These are phyloP conservation scores for Azolla pinnata DNA, from an alignment of 75 land plant species.

Conservation along the genomic window DNA sequence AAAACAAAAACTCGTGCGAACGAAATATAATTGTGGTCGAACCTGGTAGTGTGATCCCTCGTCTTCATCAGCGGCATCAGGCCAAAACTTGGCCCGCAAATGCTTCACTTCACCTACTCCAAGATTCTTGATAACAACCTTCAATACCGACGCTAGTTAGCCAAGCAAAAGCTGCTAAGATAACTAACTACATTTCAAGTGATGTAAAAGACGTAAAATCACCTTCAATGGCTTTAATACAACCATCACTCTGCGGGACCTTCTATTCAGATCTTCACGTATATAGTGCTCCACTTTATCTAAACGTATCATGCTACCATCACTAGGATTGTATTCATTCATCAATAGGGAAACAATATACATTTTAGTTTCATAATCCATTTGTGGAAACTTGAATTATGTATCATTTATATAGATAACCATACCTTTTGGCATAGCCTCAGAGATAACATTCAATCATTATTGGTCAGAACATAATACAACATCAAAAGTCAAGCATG, in stretches of 20 bases:
- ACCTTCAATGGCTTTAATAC: conserved; percentile 92
- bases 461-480: no score
- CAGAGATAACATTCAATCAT: no score
- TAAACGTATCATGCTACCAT: conserved; percentile 58
- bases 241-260: conserved; percentile 80
- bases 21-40: neutral
- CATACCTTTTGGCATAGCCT: no score
- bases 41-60: conserved; percentile 65
- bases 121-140: conserved; percentile 90
- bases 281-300: conserved; percentile 78
- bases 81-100: conserved; percentile 88
- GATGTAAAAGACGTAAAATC: neutral
- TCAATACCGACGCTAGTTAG: conserved; percentile 4
- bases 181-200: neutral
- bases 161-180: neutral
- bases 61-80: conserved; percentile 73
- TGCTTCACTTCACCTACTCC: conserved; percentile 35
- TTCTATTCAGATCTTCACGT: conserved; percentile 83
- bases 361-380: no score
- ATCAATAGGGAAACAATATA: no score
- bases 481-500: no score
- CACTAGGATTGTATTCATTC: conserved; percentile 48
- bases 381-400: no score
- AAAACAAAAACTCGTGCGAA: neutral
- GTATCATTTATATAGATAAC: no score